phyloP scores from a whole-genome alignment of 371 early-diverging fungal genomes.

The Rhizomucor pusillus region DNA sequence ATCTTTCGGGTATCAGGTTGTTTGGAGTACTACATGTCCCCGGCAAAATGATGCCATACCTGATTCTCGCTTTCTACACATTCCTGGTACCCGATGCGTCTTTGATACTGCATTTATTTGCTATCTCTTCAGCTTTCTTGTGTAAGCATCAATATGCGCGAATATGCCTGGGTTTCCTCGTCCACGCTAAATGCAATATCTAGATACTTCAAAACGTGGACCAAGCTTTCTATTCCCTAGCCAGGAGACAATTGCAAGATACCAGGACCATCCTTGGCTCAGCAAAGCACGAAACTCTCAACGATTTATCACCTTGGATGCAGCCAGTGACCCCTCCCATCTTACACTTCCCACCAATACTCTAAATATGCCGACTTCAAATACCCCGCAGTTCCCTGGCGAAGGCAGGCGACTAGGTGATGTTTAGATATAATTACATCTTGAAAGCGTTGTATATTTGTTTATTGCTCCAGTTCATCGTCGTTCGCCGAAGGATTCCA shows the following conservation, averaged over 20 bases:
- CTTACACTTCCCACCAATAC: conserved; percentile 8
- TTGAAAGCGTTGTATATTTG: neutral
- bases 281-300: neutral
- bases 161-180: neutral
- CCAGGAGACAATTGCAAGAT: conserved; percentile 2
- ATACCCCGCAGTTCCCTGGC: conserved; percentile 11
- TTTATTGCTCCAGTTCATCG: conserved; percentile 8
- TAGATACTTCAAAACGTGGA: conserved; percentile 7
- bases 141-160: conserved; percentile 13
- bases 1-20: conserved; percentile 5
- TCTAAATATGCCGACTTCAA: neutral
- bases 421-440: conserved; percentile 1
- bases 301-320: conserved; percentile 14
- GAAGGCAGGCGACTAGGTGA: conserved; percentile 19
- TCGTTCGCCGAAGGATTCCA: conserved; percentile 19
- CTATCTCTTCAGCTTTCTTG: conserved; percentile 12
- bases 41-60: conserved; percentile 12
- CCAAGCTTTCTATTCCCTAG: conserved; percentile 1
- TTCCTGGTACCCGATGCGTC: conserved; percentile 23
- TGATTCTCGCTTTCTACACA: conserved; percentile 19
- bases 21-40: conserved; percentile 30
- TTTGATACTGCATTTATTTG: conserved; percentile 12
- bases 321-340: conserved; percentile 2
- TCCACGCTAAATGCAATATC: neutral
- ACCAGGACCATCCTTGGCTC: conserved; percentile 10